Evolutionary conservation across 73 alveolate genomes (phyloP).

Genomic region (Uronychia setigera): DNA sequence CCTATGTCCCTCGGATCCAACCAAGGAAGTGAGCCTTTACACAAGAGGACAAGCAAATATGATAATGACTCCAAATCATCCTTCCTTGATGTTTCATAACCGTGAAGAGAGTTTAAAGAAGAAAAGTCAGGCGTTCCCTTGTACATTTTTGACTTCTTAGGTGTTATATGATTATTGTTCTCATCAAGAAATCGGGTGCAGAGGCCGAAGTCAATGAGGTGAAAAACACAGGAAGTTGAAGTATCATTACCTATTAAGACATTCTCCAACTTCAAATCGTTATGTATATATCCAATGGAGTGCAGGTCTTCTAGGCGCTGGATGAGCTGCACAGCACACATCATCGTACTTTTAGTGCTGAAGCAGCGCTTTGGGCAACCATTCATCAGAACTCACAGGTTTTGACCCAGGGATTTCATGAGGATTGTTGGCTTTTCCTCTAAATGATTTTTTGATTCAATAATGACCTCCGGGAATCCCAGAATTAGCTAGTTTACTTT

Average conservation of each 20-base stretch:
- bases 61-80: conserved; percentile 70
- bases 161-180: conserved; percentile 70
- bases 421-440: too few species aligned
- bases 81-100: conserved; percentile 50
- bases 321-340: neutral
- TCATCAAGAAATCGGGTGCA: conserved; percentile 9
- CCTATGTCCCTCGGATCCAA: conserved; percentile 4
- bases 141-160: conserved; percentile 53
- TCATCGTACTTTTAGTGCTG: neutral
- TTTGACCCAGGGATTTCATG: too few species aligned
- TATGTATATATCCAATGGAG: conserved; percentile 50
- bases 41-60: conserved; percentile 64
- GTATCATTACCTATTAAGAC: conserved; percentile 35
- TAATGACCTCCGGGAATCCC: too few species aligned
- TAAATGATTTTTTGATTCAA: too few species aligned
- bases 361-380: neutral
- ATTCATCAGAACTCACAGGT: neutral
- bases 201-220: conserved; percentile 54
- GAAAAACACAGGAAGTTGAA: conserved; percentile 3
- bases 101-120: conserved; percentile 75
- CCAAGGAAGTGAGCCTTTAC: conserved; percentile 84
- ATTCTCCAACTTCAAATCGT: conserved; percentile 58
- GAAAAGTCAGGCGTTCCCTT: conserved; percentile 83
- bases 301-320: conserved; percentile 22
- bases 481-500: too few species aligned